Evolutionary conservation across 495 filamentous ascomycete genomes (phyloP).

Genomic region (Neurospora sp.): DNA sequence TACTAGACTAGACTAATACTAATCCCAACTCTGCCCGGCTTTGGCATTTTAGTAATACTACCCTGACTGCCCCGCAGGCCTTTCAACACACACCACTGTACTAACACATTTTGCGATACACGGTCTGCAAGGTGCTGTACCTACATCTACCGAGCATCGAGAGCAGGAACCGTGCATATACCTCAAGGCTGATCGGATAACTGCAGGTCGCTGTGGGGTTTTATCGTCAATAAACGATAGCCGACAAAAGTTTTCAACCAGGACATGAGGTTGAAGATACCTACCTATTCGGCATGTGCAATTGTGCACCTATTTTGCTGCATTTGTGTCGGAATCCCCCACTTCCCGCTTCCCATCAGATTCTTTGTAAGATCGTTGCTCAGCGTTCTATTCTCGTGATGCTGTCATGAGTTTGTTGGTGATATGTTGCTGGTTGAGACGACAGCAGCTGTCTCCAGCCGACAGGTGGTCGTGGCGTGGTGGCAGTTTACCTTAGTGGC

Average conservation of each 20-base stretch:
- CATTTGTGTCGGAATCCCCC: neutral
- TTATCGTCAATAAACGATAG: neutral
- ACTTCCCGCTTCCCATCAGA: neutral
- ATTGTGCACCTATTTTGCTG: neutral
- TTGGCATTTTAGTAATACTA: neutral
- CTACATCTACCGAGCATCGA: neutral
- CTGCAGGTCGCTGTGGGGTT: neutral
- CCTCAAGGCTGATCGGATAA: neutral
- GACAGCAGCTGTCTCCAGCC: neutral
- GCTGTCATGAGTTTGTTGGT: neutral
- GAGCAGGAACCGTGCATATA: neutral
- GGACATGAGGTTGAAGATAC: neutral
- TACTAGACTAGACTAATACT: too few species aligned
- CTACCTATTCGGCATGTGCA: neutral
- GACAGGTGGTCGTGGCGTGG: neutral
- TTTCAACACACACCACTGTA: neutral
- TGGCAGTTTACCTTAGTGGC: neutral
- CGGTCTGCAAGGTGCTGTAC: neutral
- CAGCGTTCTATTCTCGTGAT: neutral
- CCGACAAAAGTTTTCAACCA: neutral
- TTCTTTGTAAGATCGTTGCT: neutral
- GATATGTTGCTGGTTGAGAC: neutral
- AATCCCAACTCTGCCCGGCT: too few species aligned
- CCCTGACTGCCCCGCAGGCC: neutral
- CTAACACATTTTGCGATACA: neutral